Base-by-base conservation (phyloP, 495 filamentous ascomycete species). In the Hyaloscypha variabilis region DNA sequence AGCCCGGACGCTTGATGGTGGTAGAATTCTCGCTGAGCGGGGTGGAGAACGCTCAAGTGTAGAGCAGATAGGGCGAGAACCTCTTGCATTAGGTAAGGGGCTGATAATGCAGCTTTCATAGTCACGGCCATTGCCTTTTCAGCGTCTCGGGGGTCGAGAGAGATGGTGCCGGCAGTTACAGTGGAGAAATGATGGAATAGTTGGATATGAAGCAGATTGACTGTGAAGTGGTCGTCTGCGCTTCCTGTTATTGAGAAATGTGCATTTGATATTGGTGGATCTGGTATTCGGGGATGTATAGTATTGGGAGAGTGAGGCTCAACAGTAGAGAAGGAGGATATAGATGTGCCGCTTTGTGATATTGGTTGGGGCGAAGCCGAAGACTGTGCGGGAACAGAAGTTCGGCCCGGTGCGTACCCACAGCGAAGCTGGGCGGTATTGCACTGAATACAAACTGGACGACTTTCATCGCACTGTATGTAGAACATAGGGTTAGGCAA, bases 41-140 rank as follows among this genome's bases (percentile, higher is more conserved):
- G 21, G 51, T 54, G 8, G n/a, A 54, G 51, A 11, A 28, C 25
- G 51, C 51, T 54, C 19, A 25, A 11, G 17, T 54, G 51, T 14
- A 28, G 23, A 11, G 51, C 51, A 6, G 51, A 54, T 0, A 25
- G 25, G 3, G 51, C 51, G 6, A 54, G 25, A 19, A 54, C 11
- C n/a, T 54, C 51, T 24, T 54, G 23, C 51, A 54, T 54, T 6
- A 54, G 51, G 19, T 54, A 54, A 5, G 51, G 51, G 3, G 51
- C 25, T 14, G 51, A 25, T 6, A 54, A 54, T 25, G 51, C 51
- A 25, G 21, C 51, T 54, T 54, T 28, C 1, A 54, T 54, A 25
- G 25, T 25, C 10, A 54, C 51, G 26, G 17, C 51, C 21, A 10
- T 24, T 24, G 51, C 25, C 11, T 10, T 25, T 8, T 28, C 1